Conservation (phyloP, 345 rosid species). For the Arabis alpina region DNA sequence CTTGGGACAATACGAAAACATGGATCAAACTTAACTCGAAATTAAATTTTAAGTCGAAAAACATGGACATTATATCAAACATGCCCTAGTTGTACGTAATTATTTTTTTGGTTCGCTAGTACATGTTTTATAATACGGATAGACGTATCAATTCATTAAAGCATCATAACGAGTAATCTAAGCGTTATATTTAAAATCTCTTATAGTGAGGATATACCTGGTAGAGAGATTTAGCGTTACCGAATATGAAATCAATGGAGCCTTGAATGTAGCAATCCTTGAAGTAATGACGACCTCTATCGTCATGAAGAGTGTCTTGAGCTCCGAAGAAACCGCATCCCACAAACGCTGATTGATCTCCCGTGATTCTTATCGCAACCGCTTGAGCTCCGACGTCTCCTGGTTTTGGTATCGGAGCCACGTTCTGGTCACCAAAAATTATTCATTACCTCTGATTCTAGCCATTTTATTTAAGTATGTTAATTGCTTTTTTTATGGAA, state of each 20-base stretch:
- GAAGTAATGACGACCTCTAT: slow-evolving; percentile 84
- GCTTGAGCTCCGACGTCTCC: slow-evolving; percentile 86
- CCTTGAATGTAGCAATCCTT: slow-evolving; percentile 94
- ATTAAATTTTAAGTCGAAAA: too few species aligned
- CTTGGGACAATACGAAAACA: background rate
- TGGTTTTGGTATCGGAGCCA: slow-evolving; percentile 80
- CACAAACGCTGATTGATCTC: slow-evolving; percentile 71
- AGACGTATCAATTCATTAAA: too few species aligned
- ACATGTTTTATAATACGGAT: too few species aligned
- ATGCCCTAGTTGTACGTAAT: too few species aligned
- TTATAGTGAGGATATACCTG: slow-evolving; percentile 46
- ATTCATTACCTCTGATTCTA: background rate
- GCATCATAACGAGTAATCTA: background rate
- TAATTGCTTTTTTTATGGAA: background rate
- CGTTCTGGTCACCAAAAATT: slow-evolving; percentile 51
- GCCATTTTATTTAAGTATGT: background rate
- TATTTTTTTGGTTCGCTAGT: too few species aligned
- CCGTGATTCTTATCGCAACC: slow-evolving; percentile 76
- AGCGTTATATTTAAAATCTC: too few species aligned
- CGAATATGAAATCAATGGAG: slow-evolving; percentile 92
- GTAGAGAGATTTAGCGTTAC: slow-evolving; percentile 78
- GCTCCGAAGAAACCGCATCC: slow-evolving; percentile 98
- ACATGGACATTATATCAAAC: too few species aligned
- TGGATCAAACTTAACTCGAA: background rate
- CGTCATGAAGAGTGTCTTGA: slow-evolving; percentile 96